These are phyloP conservation scores for Fusarium poae DNA, from an alignment of 2,329 filamentous ascomycete species.

Conservation along the genomic window DNA sequence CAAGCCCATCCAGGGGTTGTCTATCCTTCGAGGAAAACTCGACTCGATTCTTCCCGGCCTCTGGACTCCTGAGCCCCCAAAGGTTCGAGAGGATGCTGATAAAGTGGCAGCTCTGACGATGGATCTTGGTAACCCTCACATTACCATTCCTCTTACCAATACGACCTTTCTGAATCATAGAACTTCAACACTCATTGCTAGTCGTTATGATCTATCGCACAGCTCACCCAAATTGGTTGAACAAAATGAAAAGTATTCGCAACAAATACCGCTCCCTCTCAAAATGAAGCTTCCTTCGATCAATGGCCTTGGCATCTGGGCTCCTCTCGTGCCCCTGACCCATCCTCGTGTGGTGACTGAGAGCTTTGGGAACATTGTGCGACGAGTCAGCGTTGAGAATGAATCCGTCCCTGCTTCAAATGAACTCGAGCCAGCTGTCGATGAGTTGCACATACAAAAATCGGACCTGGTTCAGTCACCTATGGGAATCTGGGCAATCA, in stretches of 20 bases:
- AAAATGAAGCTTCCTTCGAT: slow-evolving; percentile 38
- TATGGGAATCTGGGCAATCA: slow-evolving; percentile 79
- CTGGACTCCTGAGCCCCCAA: slow-evolving; percentile 55
- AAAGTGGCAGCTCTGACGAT: slow-evolving; percentile 59
- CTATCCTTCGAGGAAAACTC: slow-evolving; percentile 62
- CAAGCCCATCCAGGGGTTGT: slow-evolving; percentile 60
- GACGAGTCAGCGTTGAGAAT: slow-evolving; percentile 67
- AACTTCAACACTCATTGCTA: slow-evolving; percentile 67
- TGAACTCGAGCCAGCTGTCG: slow-evolving; percentile 77
- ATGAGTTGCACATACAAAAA: slow-evolving; percentile 64
- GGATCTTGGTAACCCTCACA: slow-evolving; percentile 53
- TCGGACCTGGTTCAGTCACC: slow-evolving; percentile 56
- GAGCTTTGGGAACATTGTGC: slow-evolving; percentile 83
- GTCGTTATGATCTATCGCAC: slow-evolving; percentile 48
- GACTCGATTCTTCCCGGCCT: slow-evolving; percentile 60
- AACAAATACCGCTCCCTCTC: slow-evolving; percentile 52
- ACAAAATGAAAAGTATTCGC: slow-evolving; percentile 56
- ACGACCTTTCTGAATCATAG: slow-evolving; percentile 81
- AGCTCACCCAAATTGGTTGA: slow-evolving; percentile 42
- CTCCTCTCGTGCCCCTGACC: slow-evolving; percentile 73
- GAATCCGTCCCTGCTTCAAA: slow-evolving; percentile 72
- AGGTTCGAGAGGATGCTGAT: slow-evolving; percentile 51
- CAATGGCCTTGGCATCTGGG: slow-evolving; percentile 49
- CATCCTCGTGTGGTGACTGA: slow-evolving; percentile 70
- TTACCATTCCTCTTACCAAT: slow-evolving; percentile 77